Percentiles rank a stretch among this genome's conserved stretches.
Conservation (phyloP, 495 filamentous ascomycete species). For the Penicillium desertorum region DNA sequence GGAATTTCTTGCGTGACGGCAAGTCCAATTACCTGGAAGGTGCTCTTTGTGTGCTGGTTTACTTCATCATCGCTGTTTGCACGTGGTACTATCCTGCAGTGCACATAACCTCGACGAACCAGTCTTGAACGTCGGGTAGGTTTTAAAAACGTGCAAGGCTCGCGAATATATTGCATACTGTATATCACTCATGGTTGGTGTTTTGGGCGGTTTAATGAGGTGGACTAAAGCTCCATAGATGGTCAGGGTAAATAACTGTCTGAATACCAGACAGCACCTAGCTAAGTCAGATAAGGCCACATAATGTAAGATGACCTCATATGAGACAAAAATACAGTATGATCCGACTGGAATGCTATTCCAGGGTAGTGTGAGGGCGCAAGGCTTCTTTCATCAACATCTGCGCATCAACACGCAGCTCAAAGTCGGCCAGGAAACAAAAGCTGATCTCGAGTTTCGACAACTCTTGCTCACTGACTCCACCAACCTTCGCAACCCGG, state of each 20-base stretch:
- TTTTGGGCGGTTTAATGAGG: not conserved
- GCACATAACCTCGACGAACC: slow-evolving; percentile 28
- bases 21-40: slow-evolving; percentile 83
- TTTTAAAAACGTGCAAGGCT: not conserved
- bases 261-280: not conserved
- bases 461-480: slow-evolving; percentile 77
- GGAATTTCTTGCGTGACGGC: slow-evolving; percentile 75
- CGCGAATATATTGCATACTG: not conserved
- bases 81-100: slow-evolving; percentile 52
- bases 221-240: not conserved
- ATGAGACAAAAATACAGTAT: not conserved
- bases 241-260: not conserved
- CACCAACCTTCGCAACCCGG: slow-evolving; percentile 84
- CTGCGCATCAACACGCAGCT: slow-evolving; percentile 67
- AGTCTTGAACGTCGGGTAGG: slow-evolving; percentile 5
- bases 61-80: slow-evolving; percentile 55
- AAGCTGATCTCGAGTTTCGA: slow-evolving; percentile 86
- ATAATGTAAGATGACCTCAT: not conserved
- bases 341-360: not conserved
- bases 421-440: slow-evolving; percentile 81
- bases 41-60: slow-evolving; percentile 64
- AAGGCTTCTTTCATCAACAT: slow-evolving; percentile 51
- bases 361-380: not conserved
- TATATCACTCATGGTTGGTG: slow-evolving; percentile 2
- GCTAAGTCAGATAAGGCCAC: not conserved